Evolutionary conservation across 1,284 basidiomycete species (phyloP), one percentile per base, ranked within the genome.

Genomic region (Schizophyllum commune): DNA sequence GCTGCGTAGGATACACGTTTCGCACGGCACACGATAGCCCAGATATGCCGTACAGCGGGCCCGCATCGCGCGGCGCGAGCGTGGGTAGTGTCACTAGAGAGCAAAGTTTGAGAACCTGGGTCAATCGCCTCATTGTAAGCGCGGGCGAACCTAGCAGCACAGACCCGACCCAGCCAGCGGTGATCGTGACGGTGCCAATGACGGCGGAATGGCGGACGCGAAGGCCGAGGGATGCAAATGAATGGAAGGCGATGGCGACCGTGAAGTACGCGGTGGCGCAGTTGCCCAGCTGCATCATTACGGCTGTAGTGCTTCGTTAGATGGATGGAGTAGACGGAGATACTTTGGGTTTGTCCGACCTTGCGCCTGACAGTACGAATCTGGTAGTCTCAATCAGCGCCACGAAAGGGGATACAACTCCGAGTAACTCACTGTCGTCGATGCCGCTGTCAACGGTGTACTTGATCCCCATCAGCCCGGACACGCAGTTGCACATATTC

Each of bases 191-290:
- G 2, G 71, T 68, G 63, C 79, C 82, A 21, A 82, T 70, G 72
- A 83, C 77, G 9, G 71, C 66, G 7, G 83, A 79, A 64, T 83
- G 81, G 33, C 79, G 79, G 63, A 76, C 76, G 59, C 77, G 77
- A 58, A 89, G 73, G 8, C 86, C 83, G 53, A 90, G 75, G 19
- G 85, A 82, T 65, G 77, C 80, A 74, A 89, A 86, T 0, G 85
- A 83, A 69, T 91, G 88, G n/a, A 88, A 67, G 1, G 82, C 84
- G 63, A 89, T 85, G 9, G 79, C 75, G 6, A 82, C 75, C 0
- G 83, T 85, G 69, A 89, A 91, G 73, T 83, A 89, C 9, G 83
- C 84, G 22, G 76, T 78, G 1, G 80, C 77, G 69, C 83, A 80
- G 66, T 84, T 81, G 22, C 85, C 86, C 51, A 86, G 73, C 66